Base-by-base conservation (phyloP, 371 early-diverging fungal species). In the Coemansia sp. region DNA sequence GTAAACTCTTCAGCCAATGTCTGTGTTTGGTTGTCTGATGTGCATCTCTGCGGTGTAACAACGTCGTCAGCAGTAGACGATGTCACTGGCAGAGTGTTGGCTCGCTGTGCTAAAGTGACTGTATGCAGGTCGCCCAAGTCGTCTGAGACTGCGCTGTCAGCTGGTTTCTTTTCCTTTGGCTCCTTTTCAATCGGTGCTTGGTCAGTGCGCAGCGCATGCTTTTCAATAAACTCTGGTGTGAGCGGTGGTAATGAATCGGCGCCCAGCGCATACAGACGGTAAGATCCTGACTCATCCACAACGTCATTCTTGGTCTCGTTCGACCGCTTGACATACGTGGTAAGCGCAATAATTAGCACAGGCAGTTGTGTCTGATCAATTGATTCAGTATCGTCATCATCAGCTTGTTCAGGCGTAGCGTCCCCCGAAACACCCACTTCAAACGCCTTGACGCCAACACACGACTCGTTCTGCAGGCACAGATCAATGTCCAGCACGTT, bases 391-490 rank as follows among this genome's bases (percentile, higher is more conserved):
- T 61, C 54, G 18, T 27, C 63, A 4, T 54, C 62, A 1, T 52
- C 2, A n/a, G 50, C 61, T 0, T n/a, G 18, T 16, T 42, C 61
- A 5, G 22, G 11, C n/a, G 31, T 14, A 63, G 48, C 2, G 16
- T 29, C 10, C 10, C 14, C 29, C 18, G 29, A 53, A 3, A 31
- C 31, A 48, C 53, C 21, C 53, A 71, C 60, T 54, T 77, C 77
- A 63, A 77, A 77, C 24, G 67, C 77, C 67, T 77, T 77, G 54
- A 77, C 73, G 29, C 73, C 77, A 8, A 69, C 73, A 39, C 77
- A 77, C 0, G 77, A 52, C 66, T 77, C 77, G 64, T 63, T 57
- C 21, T 21, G 29, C 39, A 77, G 67, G 22, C 61, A 37, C 47
- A 77, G 58, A 37, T 69, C 48, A 26, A 77, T 61, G 39, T 77